phyloP scores from a whole-genome alignment of 2,329 filamentous ascomycete genomes.

The Clarireedia paspali region DNA sequence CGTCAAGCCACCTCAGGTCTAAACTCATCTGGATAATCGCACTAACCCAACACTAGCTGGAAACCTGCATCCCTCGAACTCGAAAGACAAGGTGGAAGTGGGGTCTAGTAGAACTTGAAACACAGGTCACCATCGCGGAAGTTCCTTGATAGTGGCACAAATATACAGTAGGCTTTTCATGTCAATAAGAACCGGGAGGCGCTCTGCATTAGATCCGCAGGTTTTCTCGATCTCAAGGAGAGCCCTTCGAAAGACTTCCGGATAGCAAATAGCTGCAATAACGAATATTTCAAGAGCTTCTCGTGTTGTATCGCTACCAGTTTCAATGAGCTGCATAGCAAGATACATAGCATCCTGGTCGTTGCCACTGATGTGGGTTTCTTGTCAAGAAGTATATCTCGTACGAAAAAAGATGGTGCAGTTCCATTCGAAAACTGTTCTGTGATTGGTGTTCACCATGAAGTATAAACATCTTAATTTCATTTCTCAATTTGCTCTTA shows the following conservation, averaged over 20 bases:
- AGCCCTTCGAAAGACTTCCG: conserved; percentile 21
- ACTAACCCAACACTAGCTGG: background rate
- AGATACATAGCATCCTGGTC: conserved; percentile 33
- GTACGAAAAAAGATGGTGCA: conserved; percentile 24
- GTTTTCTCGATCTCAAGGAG: conserved; percentile 25
- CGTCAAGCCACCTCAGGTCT: conserved; percentile 27
- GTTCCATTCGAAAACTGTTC: background rate
- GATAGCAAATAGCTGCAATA: conserved; percentile 26
- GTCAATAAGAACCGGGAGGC: conserved; percentile 38
- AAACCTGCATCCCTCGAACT: background rate
- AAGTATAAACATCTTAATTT: background rate
- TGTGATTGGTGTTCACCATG: background rate
- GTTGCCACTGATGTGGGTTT: conserved; percentile 23
- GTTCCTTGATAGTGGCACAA: conserved; percentile 38
- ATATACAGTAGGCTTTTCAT: conserved; percentile 35
- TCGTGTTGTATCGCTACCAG: conserved; percentile 30
- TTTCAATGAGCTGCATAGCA: conserved; percentile 29
- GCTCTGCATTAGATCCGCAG: conserved; percentile 4
- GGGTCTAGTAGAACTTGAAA: conserved; percentile 36
- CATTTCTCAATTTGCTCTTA: background rate
- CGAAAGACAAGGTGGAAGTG: background rate
- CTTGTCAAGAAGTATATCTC: conserved; percentile 19
- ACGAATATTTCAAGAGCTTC: conserved; percentile 29
- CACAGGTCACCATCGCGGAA: conserved; percentile 37
- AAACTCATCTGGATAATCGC: conserved; percentile 26